Evolutionary conservation across 2,329 filamentous ascomycete genomes (phyloP).

Genomic region (Pseudogymnoascus sp.): DNA sequence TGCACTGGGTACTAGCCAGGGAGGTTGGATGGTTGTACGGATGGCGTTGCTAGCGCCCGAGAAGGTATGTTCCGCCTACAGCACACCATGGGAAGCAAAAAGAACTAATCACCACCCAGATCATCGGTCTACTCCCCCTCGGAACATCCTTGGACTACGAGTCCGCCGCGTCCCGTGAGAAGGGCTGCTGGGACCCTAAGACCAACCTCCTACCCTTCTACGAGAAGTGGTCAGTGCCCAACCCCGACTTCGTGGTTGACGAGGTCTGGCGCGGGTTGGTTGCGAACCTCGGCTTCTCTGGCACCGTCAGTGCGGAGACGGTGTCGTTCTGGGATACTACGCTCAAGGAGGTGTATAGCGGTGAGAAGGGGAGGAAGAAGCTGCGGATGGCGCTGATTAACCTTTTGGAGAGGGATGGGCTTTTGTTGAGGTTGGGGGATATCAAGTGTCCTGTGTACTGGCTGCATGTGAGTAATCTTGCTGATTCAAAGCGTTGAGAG

Average conservation of each 20-base stretch:
- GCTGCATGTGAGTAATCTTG: slow-evolving; percentile 38
- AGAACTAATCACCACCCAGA: slow-evolving; percentile 25
- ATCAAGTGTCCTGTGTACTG: slow-evolving; percentile 46
- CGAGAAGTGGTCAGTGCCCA: slow-evolving; percentile 36
- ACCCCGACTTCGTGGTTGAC: slow-evolving; percentile 42
- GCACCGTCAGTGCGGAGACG: slow-evolving; percentile 31
- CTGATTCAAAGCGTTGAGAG: background rate
- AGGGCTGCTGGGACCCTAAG: slow-evolving; percentile 45
- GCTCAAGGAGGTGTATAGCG: slow-evolving; percentile 40
- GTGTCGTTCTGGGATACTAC: slow-evolving; percentile 40
- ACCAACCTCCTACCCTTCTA: slow-evolving; percentile 36
- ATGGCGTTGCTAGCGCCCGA: slow-evolving; percentile 46
- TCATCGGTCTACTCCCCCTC: slow-evolving; percentile 41
- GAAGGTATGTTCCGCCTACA: slow-evolving; percentile 29
- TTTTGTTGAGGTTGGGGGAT: slow-evolving; percentile 39
- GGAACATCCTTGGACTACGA: slow-evolving; percentile 49
- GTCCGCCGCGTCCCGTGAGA: slow-evolving; percentile 37
- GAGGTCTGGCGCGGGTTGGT: slow-evolving; percentile 41
- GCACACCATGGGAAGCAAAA: too few species aligned
- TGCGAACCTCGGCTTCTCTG: slow-evolving; percentile 39
- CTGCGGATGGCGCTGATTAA: slow-evolving; percentile 39
- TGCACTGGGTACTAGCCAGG: slow-evolving; percentile 45
- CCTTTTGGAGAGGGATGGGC: slow-evolving; percentile 41
- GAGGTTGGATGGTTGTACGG: slow-evolving; percentile 43
- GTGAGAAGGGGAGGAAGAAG: slow-evolving; percentile 44